Evolutionary conservation across 176 grass and related monocot species (phyloP), one percentile per base, ranked within the genome.

Genomic region (Triticum urartu): DNA sequence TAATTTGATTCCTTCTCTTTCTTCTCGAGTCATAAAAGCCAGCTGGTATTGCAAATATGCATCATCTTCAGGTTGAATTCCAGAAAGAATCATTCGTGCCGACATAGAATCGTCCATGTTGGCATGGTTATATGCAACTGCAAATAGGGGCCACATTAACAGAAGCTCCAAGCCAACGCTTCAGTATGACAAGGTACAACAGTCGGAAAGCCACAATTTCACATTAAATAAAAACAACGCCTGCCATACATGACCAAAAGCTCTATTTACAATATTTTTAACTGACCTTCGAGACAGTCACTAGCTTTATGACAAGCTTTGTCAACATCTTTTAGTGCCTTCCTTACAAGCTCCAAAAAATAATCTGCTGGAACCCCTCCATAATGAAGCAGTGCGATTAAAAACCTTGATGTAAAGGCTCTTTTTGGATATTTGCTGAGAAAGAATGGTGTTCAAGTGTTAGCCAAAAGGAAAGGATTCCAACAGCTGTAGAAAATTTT

Each of bases 271-370:
- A 72, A 72, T 72, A 72, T 72, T 12, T 42, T 21, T 13, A 48
- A 38, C 32, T 28, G 20, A 94, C 90, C 79, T 89, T 28, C 64
- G 10, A 95, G 69, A 33, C 64, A 13, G 34, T 36, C 75, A 42
- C 9, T 42, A 42, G 68, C 4, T 5, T 40, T 72, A 68, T 56
- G 25, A 59, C 20, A 42, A 74, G 42, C 71, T 32, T 91, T 87
- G 9, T 79, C 64, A 28, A 47, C 67, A 74, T 62, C 86, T 79
- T 92, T 61, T 8, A 91, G 20, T 69, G 91, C 88, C 30, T 85
- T 91, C 72, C 18, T 3, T 30, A 85, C n/a, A 89, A 95, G 93
- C 34, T 91, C 80, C 71, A 95, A 17, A 89, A 95, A 95, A 26
- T 62, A 93, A 60, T 95, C 86, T 26, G 12, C 47, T 64, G 42